phyloP scores from a whole-genome alignment of 1,284 basidiomycete genomes.

The Austroboletus novae-zelandiae region DNA sequence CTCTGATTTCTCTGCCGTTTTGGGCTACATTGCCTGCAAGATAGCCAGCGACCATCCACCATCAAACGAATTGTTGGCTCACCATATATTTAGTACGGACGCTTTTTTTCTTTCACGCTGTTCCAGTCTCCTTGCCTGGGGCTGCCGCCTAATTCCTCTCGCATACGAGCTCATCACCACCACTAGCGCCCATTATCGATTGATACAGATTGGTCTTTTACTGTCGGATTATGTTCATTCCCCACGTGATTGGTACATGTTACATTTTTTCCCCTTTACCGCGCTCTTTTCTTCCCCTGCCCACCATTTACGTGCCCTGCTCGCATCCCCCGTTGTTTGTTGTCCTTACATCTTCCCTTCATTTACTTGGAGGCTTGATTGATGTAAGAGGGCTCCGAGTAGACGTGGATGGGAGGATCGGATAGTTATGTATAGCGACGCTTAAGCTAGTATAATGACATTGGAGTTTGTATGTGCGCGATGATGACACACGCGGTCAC shows the following conservation, averaged over 20 bases:
- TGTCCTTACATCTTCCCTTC: conserved; percentile 66
- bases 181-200: conserved; percentile 36
- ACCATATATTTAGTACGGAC: conserved; percentile 58
- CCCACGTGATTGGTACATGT: conserved; percentile 24
- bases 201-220: conserved; percentile 28
- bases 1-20: conserved; percentile 15
- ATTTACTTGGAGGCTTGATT: conserved; percentile 52
- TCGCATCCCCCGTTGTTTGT: conserved; percentile 38
- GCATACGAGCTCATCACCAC: conserved; percentile 19
- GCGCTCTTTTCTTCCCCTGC: conserved; percentile 22
- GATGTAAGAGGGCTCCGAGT: conserved; percentile 67
- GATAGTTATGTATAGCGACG: conserved; percentile 1
- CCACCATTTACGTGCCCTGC: conserved; percentile 28
- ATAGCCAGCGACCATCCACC: conserved; percentile 19
- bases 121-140: conserved; percentile 20
- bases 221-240: conserved; percentile 30
- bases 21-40: conserved; percentile 24
- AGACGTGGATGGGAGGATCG: conserved; percentile 18
- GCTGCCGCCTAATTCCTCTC: conserved; percentile 33
- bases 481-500: background rate
- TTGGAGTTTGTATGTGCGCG: background rate
- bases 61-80: conserved; percentile 32
- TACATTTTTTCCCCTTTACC: conserved; percentile 14
- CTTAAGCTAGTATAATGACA: conserved; percentile 2
- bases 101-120: conserved; percentile 58